Conservation (phyloP, 23 red algal genomes). For the Gracilariopsis chorda region DNA sequence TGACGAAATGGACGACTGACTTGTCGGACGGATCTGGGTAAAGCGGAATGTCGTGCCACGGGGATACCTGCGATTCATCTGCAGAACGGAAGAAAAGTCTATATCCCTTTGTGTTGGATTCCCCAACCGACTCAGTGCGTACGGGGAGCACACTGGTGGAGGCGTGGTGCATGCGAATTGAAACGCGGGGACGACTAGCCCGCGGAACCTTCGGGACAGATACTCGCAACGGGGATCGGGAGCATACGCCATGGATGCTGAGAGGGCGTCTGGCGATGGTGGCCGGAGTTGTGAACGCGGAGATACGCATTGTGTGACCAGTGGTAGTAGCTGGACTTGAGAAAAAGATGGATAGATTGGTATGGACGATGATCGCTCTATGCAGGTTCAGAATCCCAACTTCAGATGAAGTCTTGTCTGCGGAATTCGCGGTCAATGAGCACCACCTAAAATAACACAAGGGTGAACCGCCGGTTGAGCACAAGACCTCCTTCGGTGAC, state of each 20-base stretch:
- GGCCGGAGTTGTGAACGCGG: background rate
- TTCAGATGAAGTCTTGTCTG: too few species aligned
- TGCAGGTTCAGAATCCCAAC: too few species aligned
- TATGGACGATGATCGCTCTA: too few species aligned
- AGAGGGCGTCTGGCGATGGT: background rate
- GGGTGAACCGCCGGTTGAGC: too few species aligned
- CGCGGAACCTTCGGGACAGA: background rate
- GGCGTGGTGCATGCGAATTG: conserved; percentile 33
- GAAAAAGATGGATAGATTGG: too few species aligned
- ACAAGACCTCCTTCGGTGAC: too few species aligned
- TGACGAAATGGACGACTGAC: conserved; percentile 84
- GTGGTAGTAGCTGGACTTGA: background rate
- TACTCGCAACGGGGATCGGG: background rate
- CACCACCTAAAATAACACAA: too few species aligned
- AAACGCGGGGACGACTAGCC: background rate
- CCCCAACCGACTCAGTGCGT: conserved; percentile 25
- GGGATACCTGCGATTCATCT: conserved; percentile 65
- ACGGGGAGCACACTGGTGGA: background rate
- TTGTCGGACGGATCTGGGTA: conserved; percentile 54
- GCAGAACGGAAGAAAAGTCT: conserved; percentile 54
- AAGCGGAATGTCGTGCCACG: conserved; percentile 96
- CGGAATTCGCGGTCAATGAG: too few species aligned
- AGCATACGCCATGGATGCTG: background rate
- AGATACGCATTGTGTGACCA: conserved; percentile 4
- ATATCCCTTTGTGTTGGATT: conserved; percentile 60